These are phyloP conservation scores for Suhomyces prunicola DNA, from an alignment of 805 yeast species.

Conservation along the genomic window DNA sequence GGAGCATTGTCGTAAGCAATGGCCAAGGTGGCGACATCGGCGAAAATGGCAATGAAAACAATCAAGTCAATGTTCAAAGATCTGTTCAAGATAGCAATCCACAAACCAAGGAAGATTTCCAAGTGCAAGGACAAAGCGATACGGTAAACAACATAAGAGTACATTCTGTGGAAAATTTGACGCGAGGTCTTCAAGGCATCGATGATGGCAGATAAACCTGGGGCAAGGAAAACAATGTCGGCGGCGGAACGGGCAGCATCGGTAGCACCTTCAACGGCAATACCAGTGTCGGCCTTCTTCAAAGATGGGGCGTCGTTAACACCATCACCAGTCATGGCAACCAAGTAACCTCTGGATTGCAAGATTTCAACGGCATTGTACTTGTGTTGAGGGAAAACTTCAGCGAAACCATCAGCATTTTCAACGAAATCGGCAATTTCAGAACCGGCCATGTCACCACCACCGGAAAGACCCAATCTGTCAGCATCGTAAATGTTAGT, in stretches of 20 bases:
- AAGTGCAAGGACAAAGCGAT: constrained; percentile 92
- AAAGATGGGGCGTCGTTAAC: constrained; percentile 97
- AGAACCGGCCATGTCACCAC: constrained; percentile 95
- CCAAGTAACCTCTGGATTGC: constrained; percentile 94
- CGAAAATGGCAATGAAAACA: constrained; percentile 95
- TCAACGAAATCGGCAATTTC: constrained; percentile 96
- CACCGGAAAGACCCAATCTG: constrained; percentile 92
- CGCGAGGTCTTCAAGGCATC: constrained; percentile 56
- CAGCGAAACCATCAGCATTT: constrained; percentile 97
- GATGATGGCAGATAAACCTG: constrained; percentile 33
- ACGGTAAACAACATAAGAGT: constrained; percentile 97
- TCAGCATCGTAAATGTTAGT: constrained; percentile 96
- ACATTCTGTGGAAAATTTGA: constrained; percentile 83
- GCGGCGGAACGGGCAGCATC: constrained; percentile 98
- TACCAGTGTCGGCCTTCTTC: constrained; percentile 86
- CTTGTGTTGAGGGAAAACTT: constrained; percentile 98
- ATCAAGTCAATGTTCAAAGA: constrained; percentile 85
- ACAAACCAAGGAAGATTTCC: constrained; percentile 91
- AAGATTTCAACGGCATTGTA: constrained; percentile 93
- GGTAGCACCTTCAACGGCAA: constrained; percentile 97
- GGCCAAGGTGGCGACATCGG: constrained; percentile 95
- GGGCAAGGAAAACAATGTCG: constrained; percentile 73
- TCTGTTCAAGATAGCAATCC: constrained; percentile 91
- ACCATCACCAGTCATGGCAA: constrained; percentile 99
- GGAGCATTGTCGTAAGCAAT: constrained; percentile 98